These are phyloP conservation scores for Hemisphaericaspora xylanilytica DNA, from an alignment of 1,139 yeast species.

Conservation along the genomic window DNA sequence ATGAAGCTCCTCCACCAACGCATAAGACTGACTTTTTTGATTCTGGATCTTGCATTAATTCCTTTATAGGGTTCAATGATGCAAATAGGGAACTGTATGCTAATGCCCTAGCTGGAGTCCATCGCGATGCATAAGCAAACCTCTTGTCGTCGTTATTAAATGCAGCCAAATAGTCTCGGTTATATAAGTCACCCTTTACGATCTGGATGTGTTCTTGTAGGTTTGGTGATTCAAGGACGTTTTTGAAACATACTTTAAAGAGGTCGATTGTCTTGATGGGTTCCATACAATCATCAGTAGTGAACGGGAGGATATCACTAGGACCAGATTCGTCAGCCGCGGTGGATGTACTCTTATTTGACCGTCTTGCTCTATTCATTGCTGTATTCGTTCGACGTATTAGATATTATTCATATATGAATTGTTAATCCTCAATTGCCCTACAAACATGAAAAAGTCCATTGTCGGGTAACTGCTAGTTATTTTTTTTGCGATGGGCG, in stretches of 20 bases:
- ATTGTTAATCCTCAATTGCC: not conserved
- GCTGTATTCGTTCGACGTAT: too few species aligned
- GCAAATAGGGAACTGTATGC: constrained; percentile 69
- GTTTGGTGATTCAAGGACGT: constrained; percentile 44
- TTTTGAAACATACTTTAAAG: constrained; percentile 46
- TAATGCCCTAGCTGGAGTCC: constrained; percentile 83
- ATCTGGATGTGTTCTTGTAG: constrained; percentile 52
- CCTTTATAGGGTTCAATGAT: constrained; percentile 41
- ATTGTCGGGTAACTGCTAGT: constrained; percentile 6
- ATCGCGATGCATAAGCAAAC: constrained; percentile 74
- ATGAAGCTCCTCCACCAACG: constrained; percentile 90
- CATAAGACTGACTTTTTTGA: constrained; percentile 46
- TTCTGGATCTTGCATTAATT: constrained; percentile 33
- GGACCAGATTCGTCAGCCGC: constrained; percentile 5
- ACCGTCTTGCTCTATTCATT: constrained; percentile 1
- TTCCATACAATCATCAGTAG: constrained; percentile 27
- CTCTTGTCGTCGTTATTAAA: constrained; percentile 64
- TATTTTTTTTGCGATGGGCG: too few species aligned
- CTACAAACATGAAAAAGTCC: not conserved
- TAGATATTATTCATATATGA: too few species aligned
- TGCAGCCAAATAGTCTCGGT: constrained; percentile 68
- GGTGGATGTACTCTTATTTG: not conserved
- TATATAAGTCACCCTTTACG: constrained; percentile 67
- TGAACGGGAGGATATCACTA: constrained; percentile 30
- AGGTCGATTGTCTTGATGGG: constrained; percentile 46